Base-by-base conservation (phyloP, 148 eudicot species). In the Polygonum aviculare region DNA sequence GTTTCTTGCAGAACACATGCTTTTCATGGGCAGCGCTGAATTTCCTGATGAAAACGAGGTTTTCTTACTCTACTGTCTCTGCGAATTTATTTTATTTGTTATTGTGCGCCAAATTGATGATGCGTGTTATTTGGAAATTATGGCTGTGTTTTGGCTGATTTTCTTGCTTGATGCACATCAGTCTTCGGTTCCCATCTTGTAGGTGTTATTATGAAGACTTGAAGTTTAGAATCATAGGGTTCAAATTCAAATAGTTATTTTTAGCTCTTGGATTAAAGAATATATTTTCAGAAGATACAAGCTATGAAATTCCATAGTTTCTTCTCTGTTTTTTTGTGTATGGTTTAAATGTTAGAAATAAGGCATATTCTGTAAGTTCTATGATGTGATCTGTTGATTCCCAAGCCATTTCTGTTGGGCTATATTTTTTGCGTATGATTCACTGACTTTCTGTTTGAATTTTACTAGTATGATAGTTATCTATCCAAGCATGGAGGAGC, bases 11-110 rank as follows among this genome's bases (percentile, higher is more conserved):
- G 97, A 94, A 84, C 98, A 94, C 81, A 94, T 94, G 98, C 90
- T 94, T 39, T 94, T 94, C 86, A 94, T 94, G 98, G 98, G 98
- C 62, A 94, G 98, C 86, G 78, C 90, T 82, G 91, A 88, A 49
- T 94, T 90, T 83, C 98, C 98, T 12, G 96, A 94, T 85, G 98
- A 94, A 77, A 94, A 94, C 73, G 98, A 94, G 98, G 98, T 94
- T 69, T 79, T 83, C 80, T 41, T 35, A 14, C 49, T 69, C 49
- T 33, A 45, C 10, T 72, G 52, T 79, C 16, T 54, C 33, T 50
- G 21, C 72, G 57, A 75, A 41, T 41, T 57, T 72, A 69, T 45
- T 8, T 72, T 21, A n/a, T 21, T 5, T 26, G 51, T 72, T 72
- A 49, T 22, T 2, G 14, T 18, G 18, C 11, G 44, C 45, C 45